Evolutionary conservation across 1,284 basidiomycete species (phyloP).

Genomic region (Naganishia sp.): DNA sequence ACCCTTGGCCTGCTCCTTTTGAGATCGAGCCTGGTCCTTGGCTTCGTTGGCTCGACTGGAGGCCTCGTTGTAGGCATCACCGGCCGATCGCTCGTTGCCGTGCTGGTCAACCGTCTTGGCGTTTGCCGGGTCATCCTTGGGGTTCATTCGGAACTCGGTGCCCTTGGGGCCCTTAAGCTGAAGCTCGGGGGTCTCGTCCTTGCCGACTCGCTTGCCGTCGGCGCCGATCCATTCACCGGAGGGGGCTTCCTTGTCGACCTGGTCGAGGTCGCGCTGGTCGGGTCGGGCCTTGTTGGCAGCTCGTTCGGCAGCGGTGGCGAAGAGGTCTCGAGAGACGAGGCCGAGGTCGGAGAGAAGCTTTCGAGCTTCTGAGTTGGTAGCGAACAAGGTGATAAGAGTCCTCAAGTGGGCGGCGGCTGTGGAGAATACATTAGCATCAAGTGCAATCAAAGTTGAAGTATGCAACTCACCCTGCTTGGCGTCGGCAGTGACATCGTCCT

Average conservation of each 20-base stretch:
- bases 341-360: constrained; percentile 82
- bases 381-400: constrained; percentile 75
- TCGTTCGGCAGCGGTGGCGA: constrained; percentile 73
- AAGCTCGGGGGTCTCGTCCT: constrained; percentile 50
- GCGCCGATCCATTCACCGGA: constrained; percentile 60
- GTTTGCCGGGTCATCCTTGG: constrained; percentile 49
- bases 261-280: constrained; percentile 62
- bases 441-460: background rate
- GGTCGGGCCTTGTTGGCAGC: constrained; percentile 74
- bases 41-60: constrained; percentile 49
- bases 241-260: constrained; percentile 70
- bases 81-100: constrained; percentile 50
- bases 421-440: constrained; percentile 39
- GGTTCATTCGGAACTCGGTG: constrained; percentile 55
- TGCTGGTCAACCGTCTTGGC: constrained; percentile 51
- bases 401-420: constrained; percentile 78
- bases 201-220: constrained; percentile 54
- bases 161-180: constrained; percentile 49
- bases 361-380: constrained; percentile 88
- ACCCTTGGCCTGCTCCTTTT: constrained; percentile 45
- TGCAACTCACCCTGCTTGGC: constrained; percentile 60
- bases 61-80: constrained; percentile 47
- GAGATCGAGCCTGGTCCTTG: constrained; percentile 39
- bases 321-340: constrained; percentile 80
- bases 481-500: constrained; percentile 63